phyloP scores from a whole-genome alignment of 257 asterid species.

The Lantana camara region DNA sequence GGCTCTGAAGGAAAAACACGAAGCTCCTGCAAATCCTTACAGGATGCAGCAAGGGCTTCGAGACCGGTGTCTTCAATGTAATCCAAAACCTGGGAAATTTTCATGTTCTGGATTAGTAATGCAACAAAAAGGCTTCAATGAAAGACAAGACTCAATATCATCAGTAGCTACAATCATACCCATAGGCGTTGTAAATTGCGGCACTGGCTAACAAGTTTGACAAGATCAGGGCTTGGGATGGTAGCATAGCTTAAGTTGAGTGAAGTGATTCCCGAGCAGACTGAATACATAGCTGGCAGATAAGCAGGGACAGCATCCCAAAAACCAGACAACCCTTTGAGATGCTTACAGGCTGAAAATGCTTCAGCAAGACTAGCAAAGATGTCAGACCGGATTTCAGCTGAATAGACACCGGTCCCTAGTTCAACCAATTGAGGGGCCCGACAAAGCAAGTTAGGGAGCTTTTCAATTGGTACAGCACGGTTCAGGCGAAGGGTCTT shows the following conservation, averaged over 20 bases:
- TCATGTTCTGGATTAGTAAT: background rate
- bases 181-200: conserved; percentile 75
- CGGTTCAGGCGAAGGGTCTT: conserved; percentile 66
- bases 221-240: conserved; percentile 66
- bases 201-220: conserved; percentile 72
- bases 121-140: background rate
- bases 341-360: conserved; percentile 71
- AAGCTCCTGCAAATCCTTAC: conserved; percentile 86
- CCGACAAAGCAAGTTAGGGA: conserved; percentile 53
- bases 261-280: conserved; percentile 69
- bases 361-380: conserved; percentile 65
- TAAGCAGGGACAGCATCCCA: conserved; percentile 92
- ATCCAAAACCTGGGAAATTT: conserved; percentile 72
- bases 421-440: conserved; percentile 69
- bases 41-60: conserved; percentile 68
- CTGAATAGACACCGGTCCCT: conserved; percentile 66
- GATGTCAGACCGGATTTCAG: conserved; percentile 55
- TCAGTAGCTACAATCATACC: conserved; percentile 49
- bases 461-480: conserved; percentile 71
- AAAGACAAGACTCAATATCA: background rate
- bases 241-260: conserved; percentile 83
- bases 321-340: conserved; percentile 80
- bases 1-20: conserved; percentile 98
- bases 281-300: conserved; percentile 75
- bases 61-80: conserved; percentile 90